These are phyloP conservation scores for Huntiella omanensis DNA, from an alignment of 2,329 filamentous ascomycete species.

Conservation along the genomic window DNA sequence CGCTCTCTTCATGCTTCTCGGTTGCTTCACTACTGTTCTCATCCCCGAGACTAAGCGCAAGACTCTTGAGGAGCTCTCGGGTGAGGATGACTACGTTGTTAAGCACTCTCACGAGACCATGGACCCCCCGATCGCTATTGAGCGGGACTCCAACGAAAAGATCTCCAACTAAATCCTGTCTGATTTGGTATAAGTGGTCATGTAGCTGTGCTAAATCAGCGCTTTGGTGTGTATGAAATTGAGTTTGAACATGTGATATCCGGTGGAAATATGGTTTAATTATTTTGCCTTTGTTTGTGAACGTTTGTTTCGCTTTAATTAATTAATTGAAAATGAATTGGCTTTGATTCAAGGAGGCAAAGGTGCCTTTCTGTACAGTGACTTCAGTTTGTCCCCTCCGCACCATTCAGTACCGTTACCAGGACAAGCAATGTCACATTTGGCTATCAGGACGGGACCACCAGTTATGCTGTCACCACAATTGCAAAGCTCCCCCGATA, in stretches of 20 bases:
- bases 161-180: neutral
- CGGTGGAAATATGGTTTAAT: neutral
- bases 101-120: conserved; percentile 6
- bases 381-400: neutral
- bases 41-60: conserved; percentile 59
- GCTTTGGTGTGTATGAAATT: neutral
- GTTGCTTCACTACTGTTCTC: conserved; percentile 47
- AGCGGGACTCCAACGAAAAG: conserved; percentile 3
- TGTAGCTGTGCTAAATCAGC: too few species aligned
- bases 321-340: neutral
- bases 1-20: conserved; percentile 59
- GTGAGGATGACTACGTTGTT: conserved; percentile 5
- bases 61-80: conserved; percentile 13
- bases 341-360: conserved; percentile 1
- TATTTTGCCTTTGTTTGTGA: too few species aligned
- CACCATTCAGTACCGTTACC: conserved; percentile 5
- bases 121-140: neutral
- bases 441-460: conserved; percentile 1
- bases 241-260: neutral
- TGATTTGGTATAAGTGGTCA: too few species aligned
- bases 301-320: too few species aligned
- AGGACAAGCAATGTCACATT: conserved; percentile 4
- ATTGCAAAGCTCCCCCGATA: neutral
- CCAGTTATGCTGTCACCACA: conserved; percentile 5
- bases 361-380: conserved; percentile 9